A percentile compares a stretch with the other conserved stretches of the same genome.
Evolutionary conservation across 2,329 filamentous ascomycete species (phyloP).

Genomic region (Verticillium alfalfae): DNA sequence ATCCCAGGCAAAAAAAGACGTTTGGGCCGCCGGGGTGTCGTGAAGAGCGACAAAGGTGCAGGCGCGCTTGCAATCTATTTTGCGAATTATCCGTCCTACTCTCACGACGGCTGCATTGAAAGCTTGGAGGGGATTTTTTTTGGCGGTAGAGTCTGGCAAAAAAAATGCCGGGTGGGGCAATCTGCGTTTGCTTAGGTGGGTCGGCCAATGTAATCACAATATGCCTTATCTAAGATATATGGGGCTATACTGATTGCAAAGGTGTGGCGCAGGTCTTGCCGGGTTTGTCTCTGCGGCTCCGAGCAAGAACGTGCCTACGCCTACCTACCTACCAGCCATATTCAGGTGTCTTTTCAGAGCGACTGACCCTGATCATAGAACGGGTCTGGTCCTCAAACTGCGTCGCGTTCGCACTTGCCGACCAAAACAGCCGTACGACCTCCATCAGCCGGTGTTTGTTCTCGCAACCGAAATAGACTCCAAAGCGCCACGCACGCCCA

Average conservation of each 20-base stretch:
- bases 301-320: not conserved
- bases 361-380: no score
- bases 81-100: not conserved
- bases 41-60: not conserved
- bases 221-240: no score
- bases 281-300: no score
- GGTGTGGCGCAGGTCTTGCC: no score
- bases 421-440: no score
- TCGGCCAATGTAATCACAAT: no score
- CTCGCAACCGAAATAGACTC: no score
- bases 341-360: not conserved
- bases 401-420: no score
- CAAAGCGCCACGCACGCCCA: no score
- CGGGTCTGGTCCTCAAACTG: no score
- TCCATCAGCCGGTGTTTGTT: no score
- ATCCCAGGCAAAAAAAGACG: not conserved
- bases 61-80: not conserved
- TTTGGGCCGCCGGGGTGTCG: not conserved
- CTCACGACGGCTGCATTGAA: conserved; percentile 1
- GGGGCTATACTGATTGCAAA: no score
- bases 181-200: not conserved
- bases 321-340: not conserved
- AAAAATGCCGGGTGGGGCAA: conserved; percentile 12
- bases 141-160: conserved; percentile 40
- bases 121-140: conserved; percentile 29